Evolutionary conservation across 2,329 filamentous ascomycete species (phyloP).

Genomic region (Penicillium sp.): DNA sequence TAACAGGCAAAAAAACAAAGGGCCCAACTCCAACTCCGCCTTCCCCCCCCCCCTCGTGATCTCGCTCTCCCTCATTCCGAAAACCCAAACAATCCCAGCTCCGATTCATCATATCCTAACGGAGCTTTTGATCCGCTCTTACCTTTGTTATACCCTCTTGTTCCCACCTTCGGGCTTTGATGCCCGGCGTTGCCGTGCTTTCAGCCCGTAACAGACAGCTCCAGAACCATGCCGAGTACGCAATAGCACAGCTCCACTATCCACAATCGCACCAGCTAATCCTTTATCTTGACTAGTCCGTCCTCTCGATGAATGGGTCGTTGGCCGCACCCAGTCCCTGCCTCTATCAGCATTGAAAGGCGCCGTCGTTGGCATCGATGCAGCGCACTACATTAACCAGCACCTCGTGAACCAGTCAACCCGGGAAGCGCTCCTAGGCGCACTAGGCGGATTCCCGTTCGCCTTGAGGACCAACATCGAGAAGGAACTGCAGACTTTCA

Average conservation of each 20-base stretch:
- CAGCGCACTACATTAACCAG: conserved; percentile 79
- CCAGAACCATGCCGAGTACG: conserved; percentile 39
- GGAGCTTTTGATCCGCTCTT: conserved; percentile 3
- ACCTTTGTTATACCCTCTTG: conserved; percentile 4
- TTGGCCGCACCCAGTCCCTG: conserved; percentile 54
- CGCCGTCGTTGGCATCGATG: conserved; percentile 79
- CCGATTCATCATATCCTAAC: conserved; percentile 13
- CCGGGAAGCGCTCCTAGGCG: conserved; percentile 84
- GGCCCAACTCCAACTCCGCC: conserved; percentile 21
- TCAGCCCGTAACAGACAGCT: conserved; percentile 25
- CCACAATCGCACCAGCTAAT: conserved; percentile 10
- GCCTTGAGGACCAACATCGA: conserved; percentile 74
- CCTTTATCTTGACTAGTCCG: conserved; percentile 37
- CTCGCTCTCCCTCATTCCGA: conserved; percentile 8
- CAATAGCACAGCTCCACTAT: conserved; percentile 4
- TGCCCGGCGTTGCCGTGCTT: conserved; percentile 29
- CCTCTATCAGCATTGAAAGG: conserved; percentile 70
- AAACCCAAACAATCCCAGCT: conserved; percentile 5
- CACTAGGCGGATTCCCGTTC: conserved; percentile 82
- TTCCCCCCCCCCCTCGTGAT: conserved; percentile 19
- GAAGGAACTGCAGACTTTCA: conserved; percentile 71
- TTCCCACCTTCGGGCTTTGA: conserved; percentile 22
- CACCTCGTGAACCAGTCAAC: conserved; percentile 68
- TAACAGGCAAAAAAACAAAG: conserved; percentile 12
- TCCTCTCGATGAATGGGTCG: conserved; percentile 58